Evolutionary conservation across 495 filamentous ascomycete species (phyloP).

Genomic region (Cudoniella acicularis): DNA sequence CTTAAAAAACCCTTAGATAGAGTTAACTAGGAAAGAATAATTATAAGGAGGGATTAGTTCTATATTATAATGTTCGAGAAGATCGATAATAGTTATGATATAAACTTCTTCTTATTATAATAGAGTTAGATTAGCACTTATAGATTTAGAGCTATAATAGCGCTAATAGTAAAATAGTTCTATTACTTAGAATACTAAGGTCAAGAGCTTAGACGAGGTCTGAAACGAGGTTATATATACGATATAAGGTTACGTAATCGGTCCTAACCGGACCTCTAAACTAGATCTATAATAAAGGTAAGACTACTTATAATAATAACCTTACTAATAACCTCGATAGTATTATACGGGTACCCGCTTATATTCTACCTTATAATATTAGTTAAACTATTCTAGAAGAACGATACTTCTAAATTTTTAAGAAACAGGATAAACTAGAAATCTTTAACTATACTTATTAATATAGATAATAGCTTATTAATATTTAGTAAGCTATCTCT

Average conservation of each 20-base stretch:
- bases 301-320: conserved; percentile 13
- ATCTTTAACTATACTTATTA: conserved; percentile 3
- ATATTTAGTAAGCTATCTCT: conserved; percentile 8
- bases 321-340: conserved; percentile 7
- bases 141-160: conserved; percentile 1
- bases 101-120: conserved; percentile 17
- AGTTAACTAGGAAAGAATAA: conserved; percentile 15
- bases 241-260: no score
- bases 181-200: no score
- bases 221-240: no score
- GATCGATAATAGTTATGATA: conserved; percentile 15
- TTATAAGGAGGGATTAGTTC: conserved; percentile 8
- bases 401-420: conserved; percentile 11
- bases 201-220: no score
- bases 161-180: no score
- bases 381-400: conserved; percentile 10
- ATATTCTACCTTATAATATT: conserved; percentile 13
- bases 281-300: no score
- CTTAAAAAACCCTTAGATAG: conserved; percentile 9
- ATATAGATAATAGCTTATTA: conserved; percentile 4
- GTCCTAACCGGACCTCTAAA: no score
- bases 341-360: conserved; percentile 7
- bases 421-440: conserved; percentile 10
- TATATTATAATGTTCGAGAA: conserved; percentile 9
- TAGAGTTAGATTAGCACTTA: neutral